Conservation (phyloP, 306 rosid species). For the Sechiopsis laciniata region DNA sequence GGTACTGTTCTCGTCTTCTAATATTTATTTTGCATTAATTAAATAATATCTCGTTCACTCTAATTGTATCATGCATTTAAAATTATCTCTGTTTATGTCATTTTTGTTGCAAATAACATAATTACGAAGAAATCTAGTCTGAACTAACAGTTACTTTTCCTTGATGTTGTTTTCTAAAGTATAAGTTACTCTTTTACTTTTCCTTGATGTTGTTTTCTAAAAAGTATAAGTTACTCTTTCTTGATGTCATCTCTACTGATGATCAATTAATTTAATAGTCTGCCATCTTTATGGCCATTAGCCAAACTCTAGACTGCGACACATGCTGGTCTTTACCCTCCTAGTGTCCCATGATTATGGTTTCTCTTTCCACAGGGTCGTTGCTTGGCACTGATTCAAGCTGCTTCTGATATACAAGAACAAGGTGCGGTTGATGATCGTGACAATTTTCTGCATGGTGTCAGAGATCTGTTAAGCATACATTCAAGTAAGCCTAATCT, state of each 20-base stretch:
- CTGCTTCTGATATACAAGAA: slow-evolving; percentile 88
- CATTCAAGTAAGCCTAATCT: slow-evolving; percentile 59
- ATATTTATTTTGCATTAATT: slow-evolving; percentile 17
- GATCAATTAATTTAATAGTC: slow-evolving; percentile 1
- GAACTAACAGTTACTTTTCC: slow-evolving; percentile 1
- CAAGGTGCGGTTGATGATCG: slow-evolving; percentile 96
- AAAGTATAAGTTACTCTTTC: slow-evolving; percentile 5
- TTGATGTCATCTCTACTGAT: not conserved
- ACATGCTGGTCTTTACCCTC: not conserved
- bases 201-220: no score
- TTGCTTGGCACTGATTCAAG: slow-evolving; percentile 84
- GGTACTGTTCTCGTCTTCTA: slow-evolving; percentile 41
- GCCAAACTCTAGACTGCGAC: not conserved
- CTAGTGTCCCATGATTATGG: slow-evolving; percentile 9
- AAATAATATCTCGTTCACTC: not conserved
- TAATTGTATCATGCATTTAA: not conserved
- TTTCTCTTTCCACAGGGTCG: slow-evolving; percentile 49
- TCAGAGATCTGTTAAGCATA: slow-evolving; percentile 87
- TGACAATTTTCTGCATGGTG: slow-evolving; percentile 85
- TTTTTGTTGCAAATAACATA: not conserved
- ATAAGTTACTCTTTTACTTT: no score
- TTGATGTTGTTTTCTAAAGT: no score
- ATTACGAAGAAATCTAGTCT: not conserved
- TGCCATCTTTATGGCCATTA: not conserved
- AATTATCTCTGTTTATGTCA: not conserved